Percentiles rank a stretch among this genome's conserved stretches.
Evolutionary conservation across 192 early-diverging fungal species (phyloP).

Genomic region (Phlyctochytrium arcticum): DNA sequence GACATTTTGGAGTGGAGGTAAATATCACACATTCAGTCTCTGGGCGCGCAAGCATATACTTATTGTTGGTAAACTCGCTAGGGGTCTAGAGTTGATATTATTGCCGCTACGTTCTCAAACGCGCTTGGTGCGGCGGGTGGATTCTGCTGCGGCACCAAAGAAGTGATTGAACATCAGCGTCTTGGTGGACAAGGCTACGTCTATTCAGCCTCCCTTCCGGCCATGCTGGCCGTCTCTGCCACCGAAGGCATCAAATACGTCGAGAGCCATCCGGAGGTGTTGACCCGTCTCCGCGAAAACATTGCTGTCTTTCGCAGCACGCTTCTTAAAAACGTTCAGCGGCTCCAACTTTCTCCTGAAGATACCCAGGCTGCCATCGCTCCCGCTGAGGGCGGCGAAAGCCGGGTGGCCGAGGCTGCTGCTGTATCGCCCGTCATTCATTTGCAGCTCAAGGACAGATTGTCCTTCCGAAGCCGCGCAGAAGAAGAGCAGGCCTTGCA

Average conservation of each 20-base stretch:
- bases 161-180: slow-evolving; percentile 87
- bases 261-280: slow-evolving; percentile 37
- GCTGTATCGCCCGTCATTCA: slow-evolving; percentile 68
- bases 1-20: slow-evolving; percentile 71
- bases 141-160: slow-evolving; percentile 83
- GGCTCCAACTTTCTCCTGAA: slow-evolving; percentile 26
- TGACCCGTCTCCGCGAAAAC: slow-evolving; percentile 64
- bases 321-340: slow-evolving; percentile 43
- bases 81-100: slow-evolving; percentile 80
- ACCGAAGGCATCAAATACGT: slow-evolving; percentile 75
- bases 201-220: slow-evolving; percentile 93
- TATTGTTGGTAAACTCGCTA: too few relatives aligned
- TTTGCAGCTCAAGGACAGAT: slow-evolving; percentile 52
- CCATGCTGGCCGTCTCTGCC: slow-evolving; percentile 85
- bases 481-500: slow-evolving; percentile 76
- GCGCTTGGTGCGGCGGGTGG: slow-evolving; percentile 81
- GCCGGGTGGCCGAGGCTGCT: neutral
- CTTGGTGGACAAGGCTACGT: slow-evolving; percentile 86
- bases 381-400: too few relatives aligned
- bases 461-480: slow-evolving; percentile 38
- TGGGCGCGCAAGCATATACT: too few relatives aligned
- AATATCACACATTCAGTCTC: slow-evolving; percentile 3
- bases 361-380: too few relatives aligned
- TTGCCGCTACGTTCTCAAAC: slow-evolving; percentile 78
- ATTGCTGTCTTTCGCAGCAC: slow-evolving; percentile 53